Evolutionary conservation across 2,329 filamentous ascomycete species (phyloP), one percentile per base, ranked within the genome.

Genomic region (Diplocarpon rosae): DNA sequence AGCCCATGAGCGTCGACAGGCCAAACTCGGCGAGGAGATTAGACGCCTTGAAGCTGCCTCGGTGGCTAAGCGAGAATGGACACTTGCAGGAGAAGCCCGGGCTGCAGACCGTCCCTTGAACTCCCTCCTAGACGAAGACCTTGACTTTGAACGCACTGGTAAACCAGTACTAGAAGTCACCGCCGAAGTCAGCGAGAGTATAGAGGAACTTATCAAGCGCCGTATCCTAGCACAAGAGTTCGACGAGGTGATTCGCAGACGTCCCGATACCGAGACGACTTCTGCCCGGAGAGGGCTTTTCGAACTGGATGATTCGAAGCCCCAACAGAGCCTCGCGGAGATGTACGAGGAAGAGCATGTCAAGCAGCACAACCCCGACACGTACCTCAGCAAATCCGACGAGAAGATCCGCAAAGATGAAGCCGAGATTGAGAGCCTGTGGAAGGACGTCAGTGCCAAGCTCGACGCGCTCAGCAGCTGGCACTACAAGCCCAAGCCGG

Each of bases 131-230:
- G 89, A 96, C 61, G 80, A 96, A 66, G 88, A 96, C 57, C 75
- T 98, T 20, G 90, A 96, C 53, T 98, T 96, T 60, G 92, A 98
- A 66, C 80, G 93, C 57, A 79, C 86, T 16, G 92, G 92, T 59
- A 98, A 96, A 63, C 90, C 92, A 0, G 83, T 96, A 0, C 87
- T 90, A 1, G 85, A 96, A 49, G 88, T 95, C 62, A 96, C 92
- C 0, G 82, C 85, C 34, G 89, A 95, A 63, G 73, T 93, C 33
- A 93, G 80, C 43, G 89, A 95, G 63, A 80, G 81, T 56, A 93
- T 98, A 46, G 92, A 98, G 65, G 83, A 85, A 29, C 75, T 98
- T 47, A 89, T 98, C 68, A 96, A 96, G 66, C 79, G 87, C 32
- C 83, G 92, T 39, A 95, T 98, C 55, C 68, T 96, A 12, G 80